These are phyloP conservation scores for Serendipita sp. DNA, from an alignment of 768 basidiomycete genomes.

Conservation along the genomic window DNA sequence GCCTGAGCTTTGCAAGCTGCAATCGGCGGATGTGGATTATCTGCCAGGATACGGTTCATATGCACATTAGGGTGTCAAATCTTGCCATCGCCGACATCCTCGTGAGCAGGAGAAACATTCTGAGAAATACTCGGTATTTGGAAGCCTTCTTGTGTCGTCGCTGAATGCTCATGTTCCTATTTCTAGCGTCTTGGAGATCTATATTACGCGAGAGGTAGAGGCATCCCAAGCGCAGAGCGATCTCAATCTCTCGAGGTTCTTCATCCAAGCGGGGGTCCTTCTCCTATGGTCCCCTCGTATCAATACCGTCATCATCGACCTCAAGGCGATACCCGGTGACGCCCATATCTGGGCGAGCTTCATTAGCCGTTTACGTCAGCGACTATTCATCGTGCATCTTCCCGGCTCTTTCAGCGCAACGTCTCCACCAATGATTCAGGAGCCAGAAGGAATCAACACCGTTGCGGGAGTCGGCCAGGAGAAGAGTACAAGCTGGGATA, in stretches of 20 bases:
- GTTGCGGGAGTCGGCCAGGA: neutral
- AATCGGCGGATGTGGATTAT: neutral
- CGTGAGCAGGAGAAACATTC: neutral
- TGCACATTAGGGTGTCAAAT: neutral
- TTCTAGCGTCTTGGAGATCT: neutral
- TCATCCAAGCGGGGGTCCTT: constrained; percentile 1
- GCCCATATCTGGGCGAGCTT: constrained; percentile 3
- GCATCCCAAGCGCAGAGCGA: neutral
- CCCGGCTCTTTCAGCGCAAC: neutral
- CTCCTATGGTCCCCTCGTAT: neutral
- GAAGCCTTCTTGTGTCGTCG: neutral
- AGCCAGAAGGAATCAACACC: neutral
- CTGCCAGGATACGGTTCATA: neutral
- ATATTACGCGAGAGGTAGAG: constrained; percentile 4
- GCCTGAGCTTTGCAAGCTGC: neutral
- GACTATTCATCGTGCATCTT: neutral
- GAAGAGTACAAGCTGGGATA: neutral
- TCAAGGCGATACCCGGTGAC: neutral
- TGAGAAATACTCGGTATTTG: neutral
- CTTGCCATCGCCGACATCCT: constrained; percentile 1
- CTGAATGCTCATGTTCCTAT: neutral
- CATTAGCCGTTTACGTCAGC: neutral
- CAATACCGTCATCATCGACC: neutral
- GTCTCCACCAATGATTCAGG: neutral
- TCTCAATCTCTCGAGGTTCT: constrained; percentile 1